Conservation (phyloP, 164 flowering plant species). For the Vitis rupestris region DNA sequence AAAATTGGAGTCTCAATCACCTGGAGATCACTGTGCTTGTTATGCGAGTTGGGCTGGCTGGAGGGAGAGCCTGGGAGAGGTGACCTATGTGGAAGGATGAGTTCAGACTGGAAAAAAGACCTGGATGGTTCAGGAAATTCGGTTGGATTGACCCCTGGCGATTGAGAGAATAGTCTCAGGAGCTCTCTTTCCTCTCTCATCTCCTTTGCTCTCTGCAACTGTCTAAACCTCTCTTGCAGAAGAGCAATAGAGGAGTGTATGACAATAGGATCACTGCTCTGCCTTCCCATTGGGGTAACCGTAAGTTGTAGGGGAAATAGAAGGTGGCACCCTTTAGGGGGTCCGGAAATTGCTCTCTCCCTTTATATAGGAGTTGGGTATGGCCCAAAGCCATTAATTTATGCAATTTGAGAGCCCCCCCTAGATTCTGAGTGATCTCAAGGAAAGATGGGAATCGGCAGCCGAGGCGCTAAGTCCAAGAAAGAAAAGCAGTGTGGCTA, state of each 20-base stretch:
- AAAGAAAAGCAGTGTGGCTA: conserved; percentile 16
- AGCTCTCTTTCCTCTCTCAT: conserved; percentile 38
- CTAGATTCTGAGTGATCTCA: conserved; percentile 11
- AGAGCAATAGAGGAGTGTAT: conserved; percentile 38
- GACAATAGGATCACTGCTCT: conserved; percentile 13
- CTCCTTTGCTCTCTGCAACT: conserved; percentile 38
- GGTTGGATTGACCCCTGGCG: conserved; percentile 26
- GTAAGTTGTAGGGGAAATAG: background rate
- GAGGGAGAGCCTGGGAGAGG: conserved; percentile 10
- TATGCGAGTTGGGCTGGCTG: conserved; percentile 7
- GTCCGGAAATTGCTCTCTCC: background rate
- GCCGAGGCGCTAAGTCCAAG: conserved; percentile 21
- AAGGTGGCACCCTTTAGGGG: background rate
- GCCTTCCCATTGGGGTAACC: conserved; percentile 20
- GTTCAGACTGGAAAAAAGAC: conserved; percentile 28
- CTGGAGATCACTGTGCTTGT: conserved; percentile 7
- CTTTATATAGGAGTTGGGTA: conserved; percentile 13
- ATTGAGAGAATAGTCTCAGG: conserved; percentile 21
- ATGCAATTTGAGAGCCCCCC: background rate
- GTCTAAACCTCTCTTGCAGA: conserved; percentile 46
- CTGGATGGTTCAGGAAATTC: conserved; percentile 19
- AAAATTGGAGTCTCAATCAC: conserved; percentile 7
- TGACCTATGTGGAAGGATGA: conserved; percentile 21
- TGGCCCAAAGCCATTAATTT: background rate
- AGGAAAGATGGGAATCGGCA: conserved; percentile 11